These are phyloP conservation scores for Sutorius australiensis DNA, from an alignment of 768 basidiomycete genomes.

Conservation along the genomic window DNA sequence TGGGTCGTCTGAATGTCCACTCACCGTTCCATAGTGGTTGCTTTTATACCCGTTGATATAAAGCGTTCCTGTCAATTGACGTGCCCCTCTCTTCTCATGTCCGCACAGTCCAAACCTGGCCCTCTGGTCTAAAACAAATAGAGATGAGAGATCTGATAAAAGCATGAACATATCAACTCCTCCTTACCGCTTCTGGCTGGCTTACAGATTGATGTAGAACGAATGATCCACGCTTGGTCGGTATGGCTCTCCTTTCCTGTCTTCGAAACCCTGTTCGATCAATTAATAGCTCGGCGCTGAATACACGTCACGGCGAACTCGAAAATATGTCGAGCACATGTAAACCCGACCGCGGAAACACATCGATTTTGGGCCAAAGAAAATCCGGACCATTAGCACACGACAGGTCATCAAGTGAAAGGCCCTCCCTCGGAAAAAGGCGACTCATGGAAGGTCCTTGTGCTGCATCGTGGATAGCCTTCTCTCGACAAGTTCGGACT, in stretches of 20 bases:
- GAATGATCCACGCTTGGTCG: constrained; percentile 11
- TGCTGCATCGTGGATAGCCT: constrained; percentile 10
- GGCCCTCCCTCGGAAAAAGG: constrained; percentile 2
- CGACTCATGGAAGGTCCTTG: neutral
- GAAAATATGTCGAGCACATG: constrained; percentile 5
- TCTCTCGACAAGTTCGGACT: constrained; percentile 16
- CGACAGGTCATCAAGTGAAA: neutral
- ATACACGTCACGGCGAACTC: constrained; percentile 2
- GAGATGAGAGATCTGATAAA: constrained; percentile 7
- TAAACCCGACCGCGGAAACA: neutral
- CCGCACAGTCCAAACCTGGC: neutral
- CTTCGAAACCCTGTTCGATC: constrained; percentile 2
- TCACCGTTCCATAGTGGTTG: constrained; percentile 8
- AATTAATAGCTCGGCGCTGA: constrained; percentile 10
- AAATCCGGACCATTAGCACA: neutral
- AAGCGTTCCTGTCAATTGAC: neutral
- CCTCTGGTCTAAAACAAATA: constrained; percentile 3
- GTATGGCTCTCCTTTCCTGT: constrained; percentile 2
- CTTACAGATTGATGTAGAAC: neutral
- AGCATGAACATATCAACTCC: neutral
- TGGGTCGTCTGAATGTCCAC: constrained; percentile 2
- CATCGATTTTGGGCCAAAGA: neutral
- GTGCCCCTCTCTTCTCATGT: neutral
- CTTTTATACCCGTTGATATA: constrained; percentile 13
- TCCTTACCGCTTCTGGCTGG: constrained; percentile 1